These are phyloP conservation scores for Capsicum pubescens DNA, from an alignment of 257 asterid genomes.

Conservation along the genomic window DNA sequence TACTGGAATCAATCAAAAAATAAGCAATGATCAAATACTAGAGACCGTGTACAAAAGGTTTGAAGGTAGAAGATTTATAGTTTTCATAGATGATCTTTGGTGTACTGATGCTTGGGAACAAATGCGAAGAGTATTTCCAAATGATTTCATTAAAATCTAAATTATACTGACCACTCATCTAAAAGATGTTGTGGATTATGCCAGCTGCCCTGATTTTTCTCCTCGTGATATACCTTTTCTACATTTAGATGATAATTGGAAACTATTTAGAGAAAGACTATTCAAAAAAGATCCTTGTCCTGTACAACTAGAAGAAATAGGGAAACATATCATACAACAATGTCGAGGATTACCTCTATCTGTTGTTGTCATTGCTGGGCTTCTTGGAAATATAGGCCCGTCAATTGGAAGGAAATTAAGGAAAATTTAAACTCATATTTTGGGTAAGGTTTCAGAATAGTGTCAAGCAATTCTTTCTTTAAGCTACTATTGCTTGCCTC, in stretches of 20 bases:
- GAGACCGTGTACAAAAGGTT: neutral
- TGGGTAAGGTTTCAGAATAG: neutral
- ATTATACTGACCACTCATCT: constrained; percentile 32
- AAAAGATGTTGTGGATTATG: neutral
- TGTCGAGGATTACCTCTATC: constrained; percentile 22
- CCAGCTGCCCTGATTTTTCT: neutral
- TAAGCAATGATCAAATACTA: neutral
- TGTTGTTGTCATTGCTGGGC: neutral
- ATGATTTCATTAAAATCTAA: constrained; percentile 28
- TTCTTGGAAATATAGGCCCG: neutral
- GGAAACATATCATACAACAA: neutral
- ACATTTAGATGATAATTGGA: constrained; percentile 27
- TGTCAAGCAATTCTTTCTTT: constrained; percentile 30
- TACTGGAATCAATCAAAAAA: neutral
- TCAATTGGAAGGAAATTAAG: constrained; percentile 15
- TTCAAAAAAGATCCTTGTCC: constrained; percentile 2
- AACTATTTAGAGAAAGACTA: neutral
- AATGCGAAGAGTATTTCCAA: constrained; percentile 18
- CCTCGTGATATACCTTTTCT: constrained; percentile 19
- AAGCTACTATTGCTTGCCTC: constrained; percentile 32
- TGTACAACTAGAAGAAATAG: neutral
- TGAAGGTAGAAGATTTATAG: constrained; percentile 28
- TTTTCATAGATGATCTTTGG: constrained; percentile 39
- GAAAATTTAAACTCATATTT: constrained; percentile 17
- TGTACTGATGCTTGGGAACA: constrained; percentile 22